Conservation (phyloP, 2,329 filamentous ascomycete genomes). For the Monilinia laxa region DNA sequence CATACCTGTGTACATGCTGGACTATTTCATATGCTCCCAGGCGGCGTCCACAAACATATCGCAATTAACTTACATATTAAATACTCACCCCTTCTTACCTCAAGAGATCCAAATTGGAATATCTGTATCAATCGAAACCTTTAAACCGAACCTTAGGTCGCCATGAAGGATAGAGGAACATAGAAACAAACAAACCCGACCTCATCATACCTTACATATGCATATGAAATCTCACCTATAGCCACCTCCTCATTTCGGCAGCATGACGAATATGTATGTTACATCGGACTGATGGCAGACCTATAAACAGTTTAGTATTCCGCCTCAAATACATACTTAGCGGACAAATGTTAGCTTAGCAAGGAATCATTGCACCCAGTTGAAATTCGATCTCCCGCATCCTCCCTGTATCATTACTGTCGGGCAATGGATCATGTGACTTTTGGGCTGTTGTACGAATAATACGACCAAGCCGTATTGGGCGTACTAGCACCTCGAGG, state of each 20-base stretch:
- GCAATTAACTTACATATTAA: background rate
- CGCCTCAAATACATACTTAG: background rate
- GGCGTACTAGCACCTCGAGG: no score
- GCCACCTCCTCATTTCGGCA: background rate
- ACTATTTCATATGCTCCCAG: background rate
- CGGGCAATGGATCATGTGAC: no score
- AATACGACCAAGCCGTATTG: no score
- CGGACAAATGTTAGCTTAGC: background rate
- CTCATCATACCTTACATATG: background rate
- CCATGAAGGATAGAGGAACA: background rate
- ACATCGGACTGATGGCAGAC: conserved; percentile 1
- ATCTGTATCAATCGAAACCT: background rate
- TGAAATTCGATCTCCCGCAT: background rate
- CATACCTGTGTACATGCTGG: no score
- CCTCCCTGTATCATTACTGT: no score
- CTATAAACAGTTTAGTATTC: background rate
- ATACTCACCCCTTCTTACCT: background rate
- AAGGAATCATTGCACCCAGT: background rate
- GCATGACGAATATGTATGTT: background rate
- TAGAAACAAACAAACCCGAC: background rate
- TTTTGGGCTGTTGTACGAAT: no score
- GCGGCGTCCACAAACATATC: background rate
- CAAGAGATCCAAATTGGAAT: background rate
- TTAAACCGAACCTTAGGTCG: background rate
- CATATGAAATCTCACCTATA: background rate